phyloP scores from a whole-genome alignment of 345 rosid species.

The Zanthoxylum bungeanum region DNA sequence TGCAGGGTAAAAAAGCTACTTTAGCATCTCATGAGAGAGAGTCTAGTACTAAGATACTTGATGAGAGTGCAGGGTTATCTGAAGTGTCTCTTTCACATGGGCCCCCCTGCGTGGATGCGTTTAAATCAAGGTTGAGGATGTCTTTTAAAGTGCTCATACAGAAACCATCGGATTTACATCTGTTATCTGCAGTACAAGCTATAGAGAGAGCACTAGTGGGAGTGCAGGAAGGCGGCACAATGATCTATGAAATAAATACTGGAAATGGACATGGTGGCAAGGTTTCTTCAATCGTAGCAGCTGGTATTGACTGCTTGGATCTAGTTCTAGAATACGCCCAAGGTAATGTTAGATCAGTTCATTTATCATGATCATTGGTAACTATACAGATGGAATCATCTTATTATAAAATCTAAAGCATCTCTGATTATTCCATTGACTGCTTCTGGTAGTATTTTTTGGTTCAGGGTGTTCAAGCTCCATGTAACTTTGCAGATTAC shows the following conservation, averaged over 20 bases:
- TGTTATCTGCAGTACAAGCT: conserved; percentile 65
- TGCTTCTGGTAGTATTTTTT: background rate
- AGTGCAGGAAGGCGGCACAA: conserved; percentile 44
- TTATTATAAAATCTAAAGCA: background rate
- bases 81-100: conserved; percentile 35
- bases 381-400: background rate
- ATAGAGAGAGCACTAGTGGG: conserved; percentile 83
- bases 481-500: background rate
- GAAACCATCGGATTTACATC: conserved; percentile 59
- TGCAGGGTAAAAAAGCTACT: conserved; percentile 76
- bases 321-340: conserved; percentile 78
- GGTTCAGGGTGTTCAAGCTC: background rate
- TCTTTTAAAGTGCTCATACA: conserved; percentile 59
- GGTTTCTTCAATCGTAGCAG: conserved; percentile 67
- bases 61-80: conserved; percentile 26
- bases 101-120: conserved; percentile 50
- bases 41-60: conserved; percentile 49
- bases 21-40: conserved; percentile 71
- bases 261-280: conserved; percentile 62
- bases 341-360: conserved; percentile 39
- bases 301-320: conserved; percentile 86
- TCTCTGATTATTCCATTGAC: background rate
- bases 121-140: conserved; percentile 63
- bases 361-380: conserved; percentile 3
- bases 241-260: conserved; percentile 46